These are phyloP conservation scores for Camellia japonica DNA, from an alignment of 148 eudicot genomes.

Conservation along the genomic window DNA sequence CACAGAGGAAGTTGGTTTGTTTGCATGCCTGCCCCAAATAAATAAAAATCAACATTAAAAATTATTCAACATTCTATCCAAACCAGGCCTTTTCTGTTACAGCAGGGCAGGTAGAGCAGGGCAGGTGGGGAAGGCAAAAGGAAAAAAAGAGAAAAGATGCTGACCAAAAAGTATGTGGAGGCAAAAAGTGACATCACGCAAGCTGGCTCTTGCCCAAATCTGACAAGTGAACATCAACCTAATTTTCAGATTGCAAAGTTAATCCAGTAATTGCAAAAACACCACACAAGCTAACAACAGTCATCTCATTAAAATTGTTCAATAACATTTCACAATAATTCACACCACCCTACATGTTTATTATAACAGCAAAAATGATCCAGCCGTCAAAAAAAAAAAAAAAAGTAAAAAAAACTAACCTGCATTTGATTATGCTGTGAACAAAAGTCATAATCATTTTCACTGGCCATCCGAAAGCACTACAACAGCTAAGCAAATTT, in stretches of 20 bases:
- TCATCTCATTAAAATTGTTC: conserved; percentile 3
- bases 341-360: not conserved
- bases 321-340: not conserved
- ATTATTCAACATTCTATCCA: too few relatives aligned
- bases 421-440: not conserved
- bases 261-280: not conserved
- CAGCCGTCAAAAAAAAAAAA: not conserved
- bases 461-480: not conserved
- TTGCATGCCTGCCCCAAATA: too few relatives aligned
- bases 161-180: too few relatives aligned
- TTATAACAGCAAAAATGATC: too few relatives aligned
- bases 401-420: not conserved
- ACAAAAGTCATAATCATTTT: not conserved
- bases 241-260: not conserved
- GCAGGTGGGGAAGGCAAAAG: too few relatives aligned
- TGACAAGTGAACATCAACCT: not conserved
- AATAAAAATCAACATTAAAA: too few relatives aligned
- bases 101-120: too few relatives aligned
- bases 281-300: not conserved
- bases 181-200: not conserved
- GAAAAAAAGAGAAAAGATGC: too few relatives aligned
- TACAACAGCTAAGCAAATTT: not conserved
- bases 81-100: too few relatives aligned
- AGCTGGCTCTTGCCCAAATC: not conserved
- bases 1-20: too few relatives aligned